A percentile compares a stretch with the other conserved stretches of the same genome.
These are phyloP conservation scores for Agrocybe chaxingu DNA, from an alignment of 768 basidiomycete species.

Conservation along the genomic window DNA sequence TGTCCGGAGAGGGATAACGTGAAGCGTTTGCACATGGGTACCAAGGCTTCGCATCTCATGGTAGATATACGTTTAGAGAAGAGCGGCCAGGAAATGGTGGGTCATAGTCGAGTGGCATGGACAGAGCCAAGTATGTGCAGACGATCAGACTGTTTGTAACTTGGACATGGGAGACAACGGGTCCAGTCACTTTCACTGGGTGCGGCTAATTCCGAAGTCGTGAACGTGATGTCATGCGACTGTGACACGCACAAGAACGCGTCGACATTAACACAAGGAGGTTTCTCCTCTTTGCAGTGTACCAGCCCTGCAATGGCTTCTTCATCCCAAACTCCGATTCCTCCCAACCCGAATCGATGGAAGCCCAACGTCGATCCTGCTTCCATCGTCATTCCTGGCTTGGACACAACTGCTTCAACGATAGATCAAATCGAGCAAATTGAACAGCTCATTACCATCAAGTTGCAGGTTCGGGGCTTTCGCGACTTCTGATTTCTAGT, in stretches of 20 bases:
- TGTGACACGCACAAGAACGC: conserved; percentile 12
- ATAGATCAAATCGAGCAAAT: conserved; percentile 91
- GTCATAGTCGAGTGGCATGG: too few species aligned
- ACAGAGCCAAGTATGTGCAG: too few species aligned
- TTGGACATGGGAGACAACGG: neutral
- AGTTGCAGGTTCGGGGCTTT: conserved; percentile 64
- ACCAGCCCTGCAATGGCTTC: neutral
- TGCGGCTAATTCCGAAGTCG: neutral
- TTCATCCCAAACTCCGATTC: conserved; percentile 27
- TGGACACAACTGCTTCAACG: conserved; percentile 65
- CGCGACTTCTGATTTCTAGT: neutral
- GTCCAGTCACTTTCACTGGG: too few species aligned
- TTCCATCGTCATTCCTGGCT: conserved; percentile 65
- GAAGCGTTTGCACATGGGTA: too few species aligned
- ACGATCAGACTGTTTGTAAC: neutral
- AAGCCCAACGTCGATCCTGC: conserved; percentile 60
- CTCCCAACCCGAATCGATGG: conserved; percentile 67
- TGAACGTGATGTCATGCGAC: conserved; percentile 20
- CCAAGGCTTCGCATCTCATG: too few species aligned
- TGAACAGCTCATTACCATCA: conserved; percentile 91
- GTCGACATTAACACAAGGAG: neutral
- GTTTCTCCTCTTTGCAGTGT: too few species aligned
- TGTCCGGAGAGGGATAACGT: too few species aligned
- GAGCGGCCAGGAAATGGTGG: too few species aligned
- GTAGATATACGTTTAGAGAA: too few species aligned